Evolutionary conservation across 495 filamentous ascomycete species (phyloP).

Genomic region (Emericellopsis terricola): DNA sequence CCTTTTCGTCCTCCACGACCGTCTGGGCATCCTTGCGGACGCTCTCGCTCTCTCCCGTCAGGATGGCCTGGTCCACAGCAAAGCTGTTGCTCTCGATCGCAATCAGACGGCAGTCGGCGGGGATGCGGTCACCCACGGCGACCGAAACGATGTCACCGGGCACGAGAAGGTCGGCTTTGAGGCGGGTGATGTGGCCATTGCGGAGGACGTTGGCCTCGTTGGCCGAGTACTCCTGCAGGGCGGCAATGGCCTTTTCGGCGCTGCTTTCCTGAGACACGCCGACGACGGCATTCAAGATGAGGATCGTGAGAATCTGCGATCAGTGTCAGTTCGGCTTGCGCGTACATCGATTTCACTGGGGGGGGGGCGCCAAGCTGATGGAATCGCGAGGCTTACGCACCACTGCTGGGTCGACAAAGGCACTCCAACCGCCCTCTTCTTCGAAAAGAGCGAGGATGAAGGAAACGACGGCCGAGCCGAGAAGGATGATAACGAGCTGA

Average conservation of each 20-base stretch:
- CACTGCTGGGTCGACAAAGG: slow-evolving; percentile 95
- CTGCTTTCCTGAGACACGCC: slow-evolving; percentile 98
- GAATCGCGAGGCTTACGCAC: slow-evolving; percentile 31
- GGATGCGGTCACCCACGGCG: slow-evolving; percentile 82
- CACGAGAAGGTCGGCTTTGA: slow-evolving; percentile 91
- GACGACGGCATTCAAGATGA: slow-evolving; percentile 91
- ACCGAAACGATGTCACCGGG: slow-evolving; percentile 87
- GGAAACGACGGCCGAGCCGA: slow-evolving; percentile 86
- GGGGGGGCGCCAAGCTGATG: background rate
- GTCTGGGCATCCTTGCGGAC: slow-evolving; percentile 63
- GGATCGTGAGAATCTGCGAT: slow-evolving; percentile 77
- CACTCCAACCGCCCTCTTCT: slow-evolving; percentile 82
- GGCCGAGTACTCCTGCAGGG: slow-evolving; percentile 96
- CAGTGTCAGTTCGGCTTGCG: too few species aligned
- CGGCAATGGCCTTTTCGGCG: slow-evolving; percentile 96
- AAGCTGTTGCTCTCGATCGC: slow-evolving; percentile 95
- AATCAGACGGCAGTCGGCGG: slow-evolving; percentile 87
- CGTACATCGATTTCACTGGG: slow-evolving; percentile 1
- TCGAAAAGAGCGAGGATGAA: slow-evolving; percentile 91
- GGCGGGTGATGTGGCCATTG: slow-evolving; percentile 44
- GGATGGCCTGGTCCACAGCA: slow-evolving; percentile 85
- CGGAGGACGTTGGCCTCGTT: slow-evolving; percentile 92
- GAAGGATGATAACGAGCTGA: slow-evolving; percentile 87
- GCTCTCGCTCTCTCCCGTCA: slow-evolving; percentile 97
- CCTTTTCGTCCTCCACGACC: slow-evolving; percentile 54